Conservation (phyloP, 768 basidiomycete genomes). For the Rhodotorula toruloides region DNA sequence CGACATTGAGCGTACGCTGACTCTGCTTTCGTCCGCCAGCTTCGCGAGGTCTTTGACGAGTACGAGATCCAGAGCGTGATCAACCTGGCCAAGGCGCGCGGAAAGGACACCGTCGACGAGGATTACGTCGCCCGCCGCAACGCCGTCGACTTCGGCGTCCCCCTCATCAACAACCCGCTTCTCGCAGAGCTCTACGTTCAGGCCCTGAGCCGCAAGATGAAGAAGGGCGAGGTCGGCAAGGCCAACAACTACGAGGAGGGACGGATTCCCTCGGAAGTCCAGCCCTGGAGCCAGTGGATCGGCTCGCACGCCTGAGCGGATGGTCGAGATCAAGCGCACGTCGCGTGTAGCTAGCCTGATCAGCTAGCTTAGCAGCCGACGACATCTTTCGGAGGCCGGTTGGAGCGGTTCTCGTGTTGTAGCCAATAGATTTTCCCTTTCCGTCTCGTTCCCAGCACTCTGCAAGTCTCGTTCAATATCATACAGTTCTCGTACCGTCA, state of each 20-base stretch:
- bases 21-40: conserved; percentile 55
- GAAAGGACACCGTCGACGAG: conserved; percentile 71
- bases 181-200: conserved; percentile 78
- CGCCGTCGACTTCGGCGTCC: conserved; percentile 73
- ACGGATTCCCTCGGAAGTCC: conserved; percentile 77
- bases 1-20: background rate
- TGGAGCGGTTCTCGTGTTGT: no score
- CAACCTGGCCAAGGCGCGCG: conserved; percentile 79
- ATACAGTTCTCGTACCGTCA: no score
- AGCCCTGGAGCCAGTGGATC: conserved; percentile 85
- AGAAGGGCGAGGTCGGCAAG: conserved; percentile 74
- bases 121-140: conserved; percentile 92
- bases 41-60: conserved; percentile 45
- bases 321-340: no score
- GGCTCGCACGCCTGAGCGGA: conserved; percentile 28
- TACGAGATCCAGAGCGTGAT: conserved; percentile 91
- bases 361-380: no score
- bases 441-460: no score
- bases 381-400: no score
- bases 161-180: conserved; percentile 81
- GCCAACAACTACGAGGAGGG: conserved; percentile 77
- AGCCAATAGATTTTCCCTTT: no score
- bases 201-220: conserved; percentile 56
- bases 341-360: no score
- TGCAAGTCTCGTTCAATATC: no score